Evolutionary conservation across 116 monocot species (phyloP).

Genomic region (Zostera marina): DNA sequence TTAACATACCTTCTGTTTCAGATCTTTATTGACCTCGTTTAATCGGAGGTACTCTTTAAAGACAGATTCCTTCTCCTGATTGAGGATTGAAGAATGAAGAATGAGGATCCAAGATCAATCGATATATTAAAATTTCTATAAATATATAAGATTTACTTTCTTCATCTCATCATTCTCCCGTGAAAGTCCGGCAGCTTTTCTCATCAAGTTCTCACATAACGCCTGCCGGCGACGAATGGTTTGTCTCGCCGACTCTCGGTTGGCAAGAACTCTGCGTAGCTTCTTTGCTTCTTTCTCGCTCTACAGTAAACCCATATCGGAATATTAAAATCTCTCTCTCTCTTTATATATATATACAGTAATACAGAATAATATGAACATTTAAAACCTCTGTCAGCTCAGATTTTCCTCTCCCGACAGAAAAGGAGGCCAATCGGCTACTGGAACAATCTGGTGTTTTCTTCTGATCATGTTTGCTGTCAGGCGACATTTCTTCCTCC

Average conservation of each 20-base stretch:
- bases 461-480: not conserved
- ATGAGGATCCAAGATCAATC: not conserved
- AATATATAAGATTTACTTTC: slow-evolving; percentile 3
- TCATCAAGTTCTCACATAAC: slow-evolving; percentile 6
- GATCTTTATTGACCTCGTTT: slow-evolving; percentile 1
- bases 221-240: slow-evolving; percentile 63
- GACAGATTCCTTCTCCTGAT: slow-evolving; percentile 10
- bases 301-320: too few relatives aligned
- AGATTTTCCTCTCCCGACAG: not conserved
- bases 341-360: not conserved
- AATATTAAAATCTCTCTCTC: too few relatives aligned
- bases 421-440: not conserved
- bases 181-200: slow-evolving; percentile 6
- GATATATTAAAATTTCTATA: not conserved
- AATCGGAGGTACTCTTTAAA: slow-evolving; percentile 8
- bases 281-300: slow-evolving; percentile 71
- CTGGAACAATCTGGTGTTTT: not conserved
- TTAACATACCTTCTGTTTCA: slow-evolving; percentile 6
- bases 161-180: slow-evolving; percentile 13
- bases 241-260: slow-evolving; percentile 87
- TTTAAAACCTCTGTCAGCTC: slow-evolving; percentile 5
- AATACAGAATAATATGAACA: not conserved
- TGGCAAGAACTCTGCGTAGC: slow-evolving; percentile 57
- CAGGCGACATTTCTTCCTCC: not conserved
- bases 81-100: not conserved